Evolutionary conservation across 805 yeast genomes (phyloP), one percentile per base, ranked within the genome.

Genomic region (Candida silvicultrix): DNA sequence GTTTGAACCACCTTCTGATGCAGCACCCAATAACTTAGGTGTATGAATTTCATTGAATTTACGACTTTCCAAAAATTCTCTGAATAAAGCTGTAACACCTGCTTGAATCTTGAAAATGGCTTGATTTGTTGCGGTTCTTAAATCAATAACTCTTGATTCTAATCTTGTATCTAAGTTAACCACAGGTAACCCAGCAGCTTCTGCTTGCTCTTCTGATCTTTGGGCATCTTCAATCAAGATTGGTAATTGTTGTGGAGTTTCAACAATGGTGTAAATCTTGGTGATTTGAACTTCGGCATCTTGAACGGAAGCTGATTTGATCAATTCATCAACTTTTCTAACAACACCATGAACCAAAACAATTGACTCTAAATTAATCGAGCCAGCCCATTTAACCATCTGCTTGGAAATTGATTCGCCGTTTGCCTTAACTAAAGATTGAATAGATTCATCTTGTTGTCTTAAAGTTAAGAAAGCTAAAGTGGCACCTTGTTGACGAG

Each of bases 1-100:
- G 66, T 89, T 92, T 48, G 98, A 80, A 56, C 99, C 99, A 69
- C 98, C 97, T 75, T 94, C 99, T 50, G 96, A 85, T 37, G 99
- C 86, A 37, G 98, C 89, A 57, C 95, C 96, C 61, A 92, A 78
- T 57, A 94, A 74, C 72, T 94, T 94, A 51, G 99, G 99, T 12
- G 97, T 85, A 71, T 94, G 99, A 57, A 89, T 83, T 73, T 95
- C 99, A 34, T 83, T 80, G 71, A 94, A 94, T 23, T 78, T 78
- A 56, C 72, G 78, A 42, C 67, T 67, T 49, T 69, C 63, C 60
- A 94, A 74, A 65, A 85, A 94, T 72, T 94, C 98, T 65, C 95
- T 81, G 78, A 94, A 94, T 61, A 95, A 72, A 36, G 74, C 73
- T 64, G 92, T 79, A 47, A 94, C 95, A 59, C 92, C 99, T 42